Percentiles rank a stretch among this genome's conserved stretches.
Conservation (phyloP, 768 basidiomycete genomes). For the Auricularia sp. region DNA sequence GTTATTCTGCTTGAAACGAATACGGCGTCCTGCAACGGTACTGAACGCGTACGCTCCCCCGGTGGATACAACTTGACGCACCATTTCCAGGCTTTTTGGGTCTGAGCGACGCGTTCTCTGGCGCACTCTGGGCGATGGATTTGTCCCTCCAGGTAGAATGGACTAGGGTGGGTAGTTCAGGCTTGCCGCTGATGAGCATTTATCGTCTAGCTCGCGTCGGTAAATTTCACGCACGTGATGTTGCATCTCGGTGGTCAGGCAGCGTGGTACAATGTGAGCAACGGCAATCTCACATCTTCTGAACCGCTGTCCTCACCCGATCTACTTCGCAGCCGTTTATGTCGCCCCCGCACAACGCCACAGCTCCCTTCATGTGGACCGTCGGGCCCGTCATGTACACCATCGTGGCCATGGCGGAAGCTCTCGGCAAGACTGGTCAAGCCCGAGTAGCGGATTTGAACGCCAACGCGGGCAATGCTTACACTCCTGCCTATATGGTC, state of each 20-base stretch:
- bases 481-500: slow-evolving; percentile 37
- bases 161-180: slow-evolving; percentile 29
- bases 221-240: slow-evolving; percentile 37
- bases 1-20: slow-evolving; percentile 47
- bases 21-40: slow-evolving; percentile 36
- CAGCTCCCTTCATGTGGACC: slow-evolving; percentile 42
- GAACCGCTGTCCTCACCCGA: not conserved
- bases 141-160: slow-evolving; percentile 28
- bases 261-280: slow-evolving; percentile 42
- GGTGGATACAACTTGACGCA: too few species aligned
- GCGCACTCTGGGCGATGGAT: slow-evolving; percentile 42
- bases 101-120: slow-evolving; percentile 39
- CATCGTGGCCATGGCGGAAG: slow-evolving; percentile 34
- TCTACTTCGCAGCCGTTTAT: slow-evolving; percentile 33
- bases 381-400: slow-evolving; percentile 40
- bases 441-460: slow-evolving; percentile 34
- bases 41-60: too few species aligned
- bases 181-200: slow-evolving; percentile 40
- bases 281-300: not conserved
- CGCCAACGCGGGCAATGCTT: slow-evolving; percentile 28
- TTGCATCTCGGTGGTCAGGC: slow-evolving; percentile 40
- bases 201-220: slow-evolving; percentile 32
- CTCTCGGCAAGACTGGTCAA: slow-evolving; percentile 31
- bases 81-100: slow-evolving; percentile 26
- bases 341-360: slow-evolving; percentile 35